Evolutionary conservation across 129 eudicot genomes (phyloP).

Genomic region (Centella asiatica): DNA sequence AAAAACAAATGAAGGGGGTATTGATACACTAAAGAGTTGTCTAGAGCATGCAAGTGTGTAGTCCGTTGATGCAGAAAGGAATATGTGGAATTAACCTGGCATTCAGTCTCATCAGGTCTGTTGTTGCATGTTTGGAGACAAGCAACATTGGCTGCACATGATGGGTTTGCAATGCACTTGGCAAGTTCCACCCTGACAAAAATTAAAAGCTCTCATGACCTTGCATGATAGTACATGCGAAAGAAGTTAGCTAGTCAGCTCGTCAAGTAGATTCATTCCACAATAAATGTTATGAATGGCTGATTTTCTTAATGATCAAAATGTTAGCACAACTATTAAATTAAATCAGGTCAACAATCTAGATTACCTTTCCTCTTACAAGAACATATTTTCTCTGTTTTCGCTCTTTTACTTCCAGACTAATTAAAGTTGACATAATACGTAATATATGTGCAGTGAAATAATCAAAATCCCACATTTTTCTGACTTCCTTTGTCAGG

Average conservation of each 20-base stretch:
- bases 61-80: background rate
- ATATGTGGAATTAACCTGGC: constrained; percentile 49
- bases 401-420: too few relatives aligned
- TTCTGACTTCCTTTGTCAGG: background rate
- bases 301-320: too few relatives aligned
- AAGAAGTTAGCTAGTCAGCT: background rate
- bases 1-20: constrained; percentile 1
- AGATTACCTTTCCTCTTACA: too few relatives aligned
- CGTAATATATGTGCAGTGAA: too few relatives aligned
- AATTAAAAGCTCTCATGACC: background rate
- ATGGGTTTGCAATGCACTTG: constrained; percentile 88
- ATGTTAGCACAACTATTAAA: too few relatives aligned
- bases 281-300: background rate
- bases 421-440: too few relatives aligned
- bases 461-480: background rate
- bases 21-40: background rate
- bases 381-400: too few relatives aligned
- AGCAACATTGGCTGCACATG: constrained; percentile 96
- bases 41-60: background rate
- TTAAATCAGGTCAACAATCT: background rate
- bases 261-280: background rate
- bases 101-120: constrained; percentile 94
- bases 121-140: constrained; percentile 93
- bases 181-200: constrained; percentile 72
- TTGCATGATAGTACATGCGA: background rate